Evolutionary conservation across 176 grass and related monocot genomes (phyloP).

Genomic region (Dendrocalamus sinicus): DNA sequence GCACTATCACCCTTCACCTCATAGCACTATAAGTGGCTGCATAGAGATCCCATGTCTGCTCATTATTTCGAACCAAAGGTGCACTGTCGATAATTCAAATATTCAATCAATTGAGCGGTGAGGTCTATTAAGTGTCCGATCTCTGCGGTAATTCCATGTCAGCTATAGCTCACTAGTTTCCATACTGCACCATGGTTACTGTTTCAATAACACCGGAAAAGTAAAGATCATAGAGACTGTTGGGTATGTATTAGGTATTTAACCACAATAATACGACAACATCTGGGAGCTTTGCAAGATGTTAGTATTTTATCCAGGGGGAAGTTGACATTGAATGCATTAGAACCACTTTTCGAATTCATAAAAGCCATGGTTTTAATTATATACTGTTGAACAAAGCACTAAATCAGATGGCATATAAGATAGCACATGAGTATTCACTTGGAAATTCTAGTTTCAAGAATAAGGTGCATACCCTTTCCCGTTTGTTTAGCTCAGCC

Average conservation of each 20-base stretch:
- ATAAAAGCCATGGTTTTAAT: slow-evolving; percentile 16
- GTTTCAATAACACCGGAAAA: slow-evolving; percentile 17
- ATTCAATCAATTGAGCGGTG: not conserved
- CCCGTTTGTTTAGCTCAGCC: slow-evolving; percentile 90
- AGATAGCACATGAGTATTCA: not conserved
- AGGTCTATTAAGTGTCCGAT: not conserved
- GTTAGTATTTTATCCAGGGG: not conserved
- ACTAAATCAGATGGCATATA: slow-evolving; percentile 1
- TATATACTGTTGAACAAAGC: not conserved
- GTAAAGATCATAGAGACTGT: not conserved
- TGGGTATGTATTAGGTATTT: slow-evolving; percentile 16
- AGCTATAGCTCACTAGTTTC: not conserved
- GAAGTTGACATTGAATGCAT: not conserved
- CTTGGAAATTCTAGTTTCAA: slow-evolving; percentile 11
- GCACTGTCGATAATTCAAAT: not conserved
- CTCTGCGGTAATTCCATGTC: not conserved
- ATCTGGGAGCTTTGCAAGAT: not conserved
- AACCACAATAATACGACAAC: slow-evolving; percentile 9
- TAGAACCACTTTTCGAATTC: not conserved
- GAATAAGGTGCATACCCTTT: slow-evolving; percentile 60
- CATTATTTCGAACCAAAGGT: slow-evolving; percentile 33
- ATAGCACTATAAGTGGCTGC: not conserved
- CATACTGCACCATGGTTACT: slow-evolving; percentile 21
- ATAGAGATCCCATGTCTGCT: slow-evolving; percentile 12
- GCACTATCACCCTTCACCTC: slow-evolving; percentile 5